Base-by-base conservation (phyloP, 148 eudicot species). In the Bassia scoparia region DNA sequence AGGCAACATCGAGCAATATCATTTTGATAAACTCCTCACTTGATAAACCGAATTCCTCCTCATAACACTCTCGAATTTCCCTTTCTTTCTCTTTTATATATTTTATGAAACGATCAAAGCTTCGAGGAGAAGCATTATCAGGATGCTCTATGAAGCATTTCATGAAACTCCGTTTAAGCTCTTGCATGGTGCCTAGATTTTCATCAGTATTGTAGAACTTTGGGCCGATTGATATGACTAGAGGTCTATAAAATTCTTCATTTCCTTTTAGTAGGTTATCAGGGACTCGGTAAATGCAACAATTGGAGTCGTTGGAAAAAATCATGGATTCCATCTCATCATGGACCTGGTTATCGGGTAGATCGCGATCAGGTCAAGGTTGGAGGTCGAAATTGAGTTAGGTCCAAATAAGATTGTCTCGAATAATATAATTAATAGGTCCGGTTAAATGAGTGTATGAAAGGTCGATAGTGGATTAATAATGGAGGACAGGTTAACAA, bases 171-270 rank as follows among this genome's bases (percentile, higher is more conserved):
- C 66, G 16, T 61, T 71, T 77, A 3, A 52, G 43, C 46, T 64
- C 76, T 61, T 77, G 65, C 76, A 77, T 77, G 16, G 71, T 35
- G 5, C 20, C 62, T 43, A 77, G 31, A 1, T 55, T 27, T 30
- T 53, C 18, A 38, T 77, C 64, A 46, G n/a, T n/a, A n/a, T 54
- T 50, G n/a, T 38, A 68, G 54, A 71, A 73, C 37, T 71, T 17
- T 6, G 76, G 80, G 0, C 75, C 80, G 20, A 77, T 71, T 5
- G 80, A 77, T n/a, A 71, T 53, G 23, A 27, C 34, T 13, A 11
- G 23, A 70, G 80, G 80, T 10, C 62, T n/a, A 68, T 77, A 77
- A n/a, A 26, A 61, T 41, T 58, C 20, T 71, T 77, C 71, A 3
- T 64, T 71, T 8, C 50, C 18, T 12, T 64, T 43, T 14, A 60